A percentile compares a stretch with the other conserved stretches of the same genome.
These are phyloP conservation scores for Mastigamoeba balamuthi DNA, from an alignment of 78 protist species.

Conservation along the genomic window DNA sequence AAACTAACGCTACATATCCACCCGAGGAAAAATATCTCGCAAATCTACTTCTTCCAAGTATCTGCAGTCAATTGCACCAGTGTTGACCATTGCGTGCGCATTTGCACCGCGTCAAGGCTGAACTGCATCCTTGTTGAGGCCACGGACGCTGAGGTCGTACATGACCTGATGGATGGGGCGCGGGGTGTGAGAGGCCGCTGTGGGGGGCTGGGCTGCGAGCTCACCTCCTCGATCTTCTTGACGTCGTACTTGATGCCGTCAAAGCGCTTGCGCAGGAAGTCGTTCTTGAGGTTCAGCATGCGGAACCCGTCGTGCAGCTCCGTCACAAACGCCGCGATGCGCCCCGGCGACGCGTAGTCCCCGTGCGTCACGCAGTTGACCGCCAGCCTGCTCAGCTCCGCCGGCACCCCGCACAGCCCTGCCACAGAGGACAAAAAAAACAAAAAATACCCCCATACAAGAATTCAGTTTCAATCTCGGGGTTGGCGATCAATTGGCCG, in stretches of 20 bases:
- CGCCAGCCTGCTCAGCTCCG: constrained; percentile 20
- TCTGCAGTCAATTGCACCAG: too few species aligned
- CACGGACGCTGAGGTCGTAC: neutral
- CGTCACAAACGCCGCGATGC: constrained; percentile 11
- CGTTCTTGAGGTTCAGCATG: constrained; percentile 60
- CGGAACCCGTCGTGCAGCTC: constrained; percentile 50
- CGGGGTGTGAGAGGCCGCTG: neutral
- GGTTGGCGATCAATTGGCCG: too few species aligned
- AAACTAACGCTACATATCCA: too few species aligned
- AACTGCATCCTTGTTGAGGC: too few species aligned
- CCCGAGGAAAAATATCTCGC: too few species aligned
- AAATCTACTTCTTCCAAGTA: too few species aligned
- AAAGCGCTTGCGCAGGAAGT: constrained; percentile 42
- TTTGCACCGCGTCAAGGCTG: too few species aligned
- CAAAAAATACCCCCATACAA: too few species aligned
- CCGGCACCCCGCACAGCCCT: neutral
- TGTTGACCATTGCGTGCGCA: too few species aligned
- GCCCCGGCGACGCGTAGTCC: constrained; percentile 29
- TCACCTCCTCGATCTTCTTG: constrained; percentile 54
- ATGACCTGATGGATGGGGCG: neutral
- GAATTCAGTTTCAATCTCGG: too few species aligned
- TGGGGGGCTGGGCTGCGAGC: neutral
- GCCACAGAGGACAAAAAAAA: neutral
- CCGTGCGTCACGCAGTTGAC: constrained; percentile 50
- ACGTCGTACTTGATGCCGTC: constrained; percentile 56